phyloP scores from a whole-genome alignment of 306 rosid species.

The peach (Prunus persica) region DNA sequence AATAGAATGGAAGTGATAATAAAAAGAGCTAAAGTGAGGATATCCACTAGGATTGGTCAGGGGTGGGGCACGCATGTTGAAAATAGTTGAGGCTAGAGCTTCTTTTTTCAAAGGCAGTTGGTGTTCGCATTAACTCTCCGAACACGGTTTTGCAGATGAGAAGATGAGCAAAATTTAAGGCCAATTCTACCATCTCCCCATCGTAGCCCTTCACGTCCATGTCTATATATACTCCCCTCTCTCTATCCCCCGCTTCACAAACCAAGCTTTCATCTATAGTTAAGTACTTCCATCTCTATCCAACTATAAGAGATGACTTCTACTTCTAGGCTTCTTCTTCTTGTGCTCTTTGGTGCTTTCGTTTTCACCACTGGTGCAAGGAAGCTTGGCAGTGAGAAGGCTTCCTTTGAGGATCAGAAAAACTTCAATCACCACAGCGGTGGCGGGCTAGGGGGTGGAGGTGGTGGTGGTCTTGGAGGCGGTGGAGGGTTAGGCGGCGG shows the following conservation, averaged over 20 bases:
- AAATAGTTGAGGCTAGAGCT: background rate
- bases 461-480: slow-evolving; percentile 33
- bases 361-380: slow-evolving; percentile 56
- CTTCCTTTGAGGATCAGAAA: slow-evolving; percentile 39
- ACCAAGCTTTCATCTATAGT: background rate
- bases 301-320: slow-evolving; percentile 18
- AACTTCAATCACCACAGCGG: slow-evolving; percentile 13
- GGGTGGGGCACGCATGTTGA: slow-evolving; percentile 10
- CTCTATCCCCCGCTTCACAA: slow-evolving; percentile 4
- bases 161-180: slow-evolving; percentile 38
- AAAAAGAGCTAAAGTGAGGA: slow-evolving; percentile 2
- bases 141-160: slow-evolving; percentile 46
- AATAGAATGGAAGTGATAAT: background rate
- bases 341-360: slow-evolving; percentile 47
- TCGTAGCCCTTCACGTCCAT: slow-evolving; percentile 16
- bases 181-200: slow-evolving; percentile 3
- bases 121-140: slow-evolving; percentile 38
- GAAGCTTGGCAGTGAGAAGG: slow-evolving; percentile 44
- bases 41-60: no score
- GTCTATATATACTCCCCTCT: slow-evolving; percentile 35
- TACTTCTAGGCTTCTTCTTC: slow-evolving; percentile 35
- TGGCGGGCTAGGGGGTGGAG: slow-evolving; percentile 31
- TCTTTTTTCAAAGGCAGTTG: slow-evolving; percentile 47
- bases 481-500: slow-evolving; percentile 29
- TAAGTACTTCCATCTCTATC: background rate